phyloP scores from a whole-genome alignment of 352 stramenopile genomes.

The Thraustotheca clavata region DNA sequence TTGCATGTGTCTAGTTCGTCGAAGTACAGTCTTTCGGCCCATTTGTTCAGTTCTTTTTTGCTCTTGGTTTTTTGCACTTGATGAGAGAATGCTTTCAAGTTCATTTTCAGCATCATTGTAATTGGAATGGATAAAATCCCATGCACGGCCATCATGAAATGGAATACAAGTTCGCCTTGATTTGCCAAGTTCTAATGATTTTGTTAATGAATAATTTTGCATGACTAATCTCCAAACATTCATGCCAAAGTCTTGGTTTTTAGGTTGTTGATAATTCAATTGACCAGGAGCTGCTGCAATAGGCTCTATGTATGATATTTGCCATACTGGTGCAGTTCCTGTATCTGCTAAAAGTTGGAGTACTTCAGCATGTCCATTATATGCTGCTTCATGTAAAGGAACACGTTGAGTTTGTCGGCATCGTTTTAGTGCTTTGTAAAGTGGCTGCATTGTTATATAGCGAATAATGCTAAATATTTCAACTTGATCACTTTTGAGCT shows the following conservation, averaged over 20 bases:
- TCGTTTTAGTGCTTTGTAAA: slow-evolving; percentile 24
- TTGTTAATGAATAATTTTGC: slow-evolving; percentile 32
- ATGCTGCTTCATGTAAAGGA: slow-evolving; percentile 55
- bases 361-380: slow-evolving; percentile 56
- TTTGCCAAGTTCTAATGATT: slow-evolving; percentile 44
- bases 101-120: slow-evolving; percentile 38
- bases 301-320: slow-evolving; percentile 53
- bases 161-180: slow-evolving; percentile 34
- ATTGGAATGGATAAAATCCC: slow-evolving; percentile 26
- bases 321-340: slow-evolving; percentile 37
- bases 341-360: slow-evolving; percentile 40
- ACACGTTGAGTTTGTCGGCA: slow-evolving; percentile 59
- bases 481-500: neutral
- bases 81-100: slow-evolving; percentile 26
- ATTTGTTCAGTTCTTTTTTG: slow-evolving; percentile 30
- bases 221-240: neutral
- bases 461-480: neutral
- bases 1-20: slow-evolving; percentile 36
- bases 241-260: neutral
- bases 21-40: slow-evolving; percentile 36
- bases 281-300: slow-evolving; percentile 34
- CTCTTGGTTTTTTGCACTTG: slow-evolving; percentile 18
- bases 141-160: slow-evolving; percentile 30
- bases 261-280: neutral
- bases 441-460: neutral